Percentiles rank a stretch among this genome's conserved stretches.
Conservation (phyloP, 2,329 filamentous ascomycete genomes). For the Colletotrichum sp. region DNA sequence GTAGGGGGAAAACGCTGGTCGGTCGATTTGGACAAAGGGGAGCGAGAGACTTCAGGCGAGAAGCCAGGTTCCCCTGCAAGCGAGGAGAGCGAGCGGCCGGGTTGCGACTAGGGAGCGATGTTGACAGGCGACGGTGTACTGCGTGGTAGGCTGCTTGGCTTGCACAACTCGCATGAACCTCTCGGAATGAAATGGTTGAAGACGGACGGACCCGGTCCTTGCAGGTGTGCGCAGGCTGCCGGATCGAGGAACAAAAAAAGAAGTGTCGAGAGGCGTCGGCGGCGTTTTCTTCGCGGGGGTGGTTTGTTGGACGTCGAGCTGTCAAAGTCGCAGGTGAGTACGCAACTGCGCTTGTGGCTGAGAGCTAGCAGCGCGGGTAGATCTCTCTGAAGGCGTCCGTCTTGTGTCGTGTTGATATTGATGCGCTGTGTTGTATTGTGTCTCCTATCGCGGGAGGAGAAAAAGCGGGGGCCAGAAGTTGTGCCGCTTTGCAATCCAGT, state of each 20-base stretch:
- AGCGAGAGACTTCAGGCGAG: constrained; percentile 8
- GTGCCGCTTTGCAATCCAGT: background rate
- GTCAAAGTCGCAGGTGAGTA: constrained; percentile 17
- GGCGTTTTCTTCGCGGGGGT: background rate
- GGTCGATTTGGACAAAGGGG: constrained; percentile 6
- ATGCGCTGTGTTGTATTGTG: background rate
- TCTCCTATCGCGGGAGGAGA: background rate
- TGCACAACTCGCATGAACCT: constrained; percentile 13
- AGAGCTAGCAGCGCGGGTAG: background rate
- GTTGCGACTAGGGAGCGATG: background rate
- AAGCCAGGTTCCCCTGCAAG: constrained; percentile 16
- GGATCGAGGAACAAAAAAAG: background rate
- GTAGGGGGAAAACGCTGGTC: background rate
- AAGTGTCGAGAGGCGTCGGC: background rate
- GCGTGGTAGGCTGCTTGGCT: background rate
- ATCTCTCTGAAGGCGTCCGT: background rate
- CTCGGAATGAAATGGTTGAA: background rate
- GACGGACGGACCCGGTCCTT: background rate
- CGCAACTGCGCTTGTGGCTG: constrained; percentile 14
- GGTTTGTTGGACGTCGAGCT: constrained; percentile 1
- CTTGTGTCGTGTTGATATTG: background rate
- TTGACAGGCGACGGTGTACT: constrained; percentile 1
- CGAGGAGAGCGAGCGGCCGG: constrained; percentile 4
- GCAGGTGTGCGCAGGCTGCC: constrained; percentile 9
- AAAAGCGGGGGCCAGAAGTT: background rate